Base-by-base conservation (phyloP, 352 stramenopile species). In the Blastocystis sp. region DNA sequence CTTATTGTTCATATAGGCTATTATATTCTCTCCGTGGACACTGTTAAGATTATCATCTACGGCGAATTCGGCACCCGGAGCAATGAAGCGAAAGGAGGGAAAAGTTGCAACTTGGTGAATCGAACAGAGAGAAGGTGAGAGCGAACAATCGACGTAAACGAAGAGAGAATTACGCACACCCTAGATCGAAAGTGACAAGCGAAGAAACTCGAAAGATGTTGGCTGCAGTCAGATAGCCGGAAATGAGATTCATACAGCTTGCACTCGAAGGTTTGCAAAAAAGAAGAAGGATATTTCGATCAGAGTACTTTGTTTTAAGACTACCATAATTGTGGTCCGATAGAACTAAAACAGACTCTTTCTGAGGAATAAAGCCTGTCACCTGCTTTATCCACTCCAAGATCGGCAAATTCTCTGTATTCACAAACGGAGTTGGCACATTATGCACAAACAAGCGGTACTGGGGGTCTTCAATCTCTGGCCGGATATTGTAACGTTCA, bases 1-100 rank as follows among this genome's bases (percentile, higher is more conserved):
- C n/a, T 80, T 80, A 23, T 34, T 20, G 39, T 80, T 80, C 70
- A 80, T 80, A 53, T 80, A 80, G 5, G 45, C 70, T 34, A 80
- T 80, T 45, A 80, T 61, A 26, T 80, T 80, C 43, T 80, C 70
- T 34, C 70, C 70, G 20, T 41, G 70, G 18, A 34, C 70, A 41
- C 70, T 80, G 0, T 9, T 62, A 9, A 80, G 70, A 39, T 41
- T 41, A 15, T 80, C 70, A 39, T 80, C 70, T 9, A 80, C 13
- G 26, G 50, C 70, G n/a, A 45, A 62, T n/a, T 80, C 37, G 13
- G 45, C 43, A 11, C 70, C 70, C 11, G 70, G 39, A 20, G 70
- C 39, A 29, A 80, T 62, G 55, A 64, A 80, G 47, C 70, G 70
- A 26, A 80, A 80, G 20, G 70, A 39, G 39, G 70, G 70, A 62